phyloP scores from a whole-genome alignment of 176 grass and related monocot species.

The Puccinellia tenuiflora region DNA sequence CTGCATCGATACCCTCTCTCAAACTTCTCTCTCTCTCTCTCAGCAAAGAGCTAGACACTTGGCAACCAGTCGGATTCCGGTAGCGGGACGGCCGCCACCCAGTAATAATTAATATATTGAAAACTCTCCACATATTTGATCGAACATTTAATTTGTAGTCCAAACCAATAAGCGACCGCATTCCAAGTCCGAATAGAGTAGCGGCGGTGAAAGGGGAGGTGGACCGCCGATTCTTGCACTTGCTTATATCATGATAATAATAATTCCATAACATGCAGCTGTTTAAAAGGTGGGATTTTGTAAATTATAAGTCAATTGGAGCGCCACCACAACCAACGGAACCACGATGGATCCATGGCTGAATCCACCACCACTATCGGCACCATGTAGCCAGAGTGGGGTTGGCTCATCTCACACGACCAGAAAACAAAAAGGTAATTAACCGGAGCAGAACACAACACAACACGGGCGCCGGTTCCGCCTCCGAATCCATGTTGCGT shows the following conservation, averaged over 20 bases:
- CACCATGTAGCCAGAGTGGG: conserved; percentile 4
- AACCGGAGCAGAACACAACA: not conserved
- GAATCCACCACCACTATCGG: not conserved
- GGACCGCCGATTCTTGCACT: too few relatives aligned
- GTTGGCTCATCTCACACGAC: not conserved
- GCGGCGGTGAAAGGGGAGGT: too few relatives aligned
- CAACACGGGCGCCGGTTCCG: not conserved
- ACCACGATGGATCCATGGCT: not conserved
- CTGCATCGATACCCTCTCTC: too few relatives aligned
- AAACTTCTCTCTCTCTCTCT: too few relatives aligned
- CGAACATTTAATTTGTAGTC: too few relatives aligned
- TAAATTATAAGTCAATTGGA: not conserved
- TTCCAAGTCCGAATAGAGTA: too few relatives aligned
- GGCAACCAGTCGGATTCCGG: too few relatives aligned
- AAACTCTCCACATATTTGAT: too few relatives aligned
- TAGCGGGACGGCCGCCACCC: too few relatives aligned
- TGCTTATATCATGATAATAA: not conserved
- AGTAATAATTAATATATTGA: too few relatives aligned
- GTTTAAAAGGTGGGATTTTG: not conserved
- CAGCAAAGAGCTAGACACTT: too few relatives aligned
- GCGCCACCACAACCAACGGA: conserved; percentile 5
- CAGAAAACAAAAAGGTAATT: not conserved
- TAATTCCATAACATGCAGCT: not conserved
- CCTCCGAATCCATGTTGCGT: conserved; percentile 17
- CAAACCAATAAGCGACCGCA: too few relatives aligned